A percentile compares a stretch with the other conserved stretches of the same genome.
These are phyloP conservation scores for Rhizophagus prolifer DNA, from an alignment of 192 early-diverging fungal genomes.

Conservation along the genomic window DNA sequence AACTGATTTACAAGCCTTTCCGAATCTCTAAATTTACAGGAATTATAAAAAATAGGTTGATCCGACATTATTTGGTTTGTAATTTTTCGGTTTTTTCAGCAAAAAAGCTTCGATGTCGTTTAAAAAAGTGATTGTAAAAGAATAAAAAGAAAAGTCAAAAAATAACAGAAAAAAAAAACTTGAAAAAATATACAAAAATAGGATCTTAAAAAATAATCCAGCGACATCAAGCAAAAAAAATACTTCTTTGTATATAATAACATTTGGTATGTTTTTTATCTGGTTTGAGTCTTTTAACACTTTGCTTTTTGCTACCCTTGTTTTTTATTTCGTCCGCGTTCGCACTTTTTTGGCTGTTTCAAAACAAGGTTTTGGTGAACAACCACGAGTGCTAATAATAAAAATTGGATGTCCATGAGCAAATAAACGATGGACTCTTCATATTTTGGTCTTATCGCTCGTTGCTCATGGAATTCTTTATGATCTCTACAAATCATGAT, in stretches of 20 bases:
- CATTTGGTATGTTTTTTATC: constrained; percentile 14
- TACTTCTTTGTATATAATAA: constrained; percentile 9
- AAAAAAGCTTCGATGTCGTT: constrained; percentile 15
- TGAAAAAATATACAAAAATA: constrained; percentile 22
- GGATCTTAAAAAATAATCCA: constrained; percentile 11
- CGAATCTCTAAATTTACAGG: not conserved
- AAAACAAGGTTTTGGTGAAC: not conserved
- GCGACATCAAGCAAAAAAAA: constrained; percentile 25
- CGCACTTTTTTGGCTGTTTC: constrained; percentile 2
- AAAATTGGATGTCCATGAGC: constrained; percentile 5
- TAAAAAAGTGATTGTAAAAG: constrained; percentile 11
- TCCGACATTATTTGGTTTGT: not conserved
- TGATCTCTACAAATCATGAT: constrained; percentile 1
- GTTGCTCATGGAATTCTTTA: constrained; percentile 11
- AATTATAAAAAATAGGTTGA: not conserved
- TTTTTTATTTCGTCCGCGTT: constrained; percentile 16
- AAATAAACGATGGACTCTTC: not conserved
- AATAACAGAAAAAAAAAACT: constrained; percentile 12
- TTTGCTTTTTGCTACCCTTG: constrained; percentile 16
- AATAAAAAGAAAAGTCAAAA: constrained; percentile 2
- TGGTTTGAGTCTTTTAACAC: constrained; percentile 21
- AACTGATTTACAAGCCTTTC: too few relatives aligned
- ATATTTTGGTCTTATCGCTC: constrained; percentile 5
- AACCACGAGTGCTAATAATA: not conserved
- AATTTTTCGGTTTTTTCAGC: not conserved